These are phyloP conservation scores for Phaeotremella fagi DNA, from an alignment of 768 basidiomycete genomes.

Conservation along the genomic window DNA sequence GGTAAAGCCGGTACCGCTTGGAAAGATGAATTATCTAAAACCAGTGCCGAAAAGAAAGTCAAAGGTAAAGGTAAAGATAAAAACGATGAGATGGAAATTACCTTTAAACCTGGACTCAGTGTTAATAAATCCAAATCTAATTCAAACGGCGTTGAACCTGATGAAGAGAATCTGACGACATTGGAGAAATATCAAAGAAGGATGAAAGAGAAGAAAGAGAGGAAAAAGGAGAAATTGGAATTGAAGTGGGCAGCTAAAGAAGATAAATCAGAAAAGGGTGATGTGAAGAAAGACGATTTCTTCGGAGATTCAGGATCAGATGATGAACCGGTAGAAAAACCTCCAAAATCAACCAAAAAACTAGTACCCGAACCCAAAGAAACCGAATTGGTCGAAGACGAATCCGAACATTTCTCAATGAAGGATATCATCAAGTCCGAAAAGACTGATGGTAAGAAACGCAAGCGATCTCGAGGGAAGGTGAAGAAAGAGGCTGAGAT, in stretches of 20 bases:
- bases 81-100: slow-evolving; percentile 80
- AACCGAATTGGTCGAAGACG: slow-evolving; percentile 54
- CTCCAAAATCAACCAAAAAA: slow-evolving; percentile 56
- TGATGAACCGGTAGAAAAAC: slow-evolving; percentile 50
- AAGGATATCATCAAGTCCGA: slow-evolving; percentile 82
- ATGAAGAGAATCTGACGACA: slow-evolving; percentile 71
- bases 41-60: slow-evolving; percentile 13
- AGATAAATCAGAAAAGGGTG: slow-evolving; percentile 22
- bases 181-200: slow-evolving; percentile 84
- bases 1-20: slow-evolving; percentile 53
- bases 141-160: too few relatives aligned
- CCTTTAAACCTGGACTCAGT: slow-evolving; percentile 80
- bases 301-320: slow-evolving; percentile 56
- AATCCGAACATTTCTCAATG: slow-evolving; percentile 78
- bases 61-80: too few relatives aligned
- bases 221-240: slow-evolving; percentile 67
- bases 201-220: slow-evolving; percentile 80
- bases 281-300: slow-evolving; percentile 61
- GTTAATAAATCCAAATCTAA: slow-evolving; percentile 39
- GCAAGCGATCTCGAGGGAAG: slow-evolving; percentile 52
- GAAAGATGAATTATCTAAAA: slow-evolving; percentile 20
- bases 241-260: slow-evolving; percentile 31
- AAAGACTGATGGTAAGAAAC: slow-evolving; percentile 55
- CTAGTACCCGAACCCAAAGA: slow-evolving; percentile 60
- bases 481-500: slow-evolving; percentile 51